Conservation (phyloP, 1,284 basidiomycete genomes). For the Boletus sp. region DNA sequence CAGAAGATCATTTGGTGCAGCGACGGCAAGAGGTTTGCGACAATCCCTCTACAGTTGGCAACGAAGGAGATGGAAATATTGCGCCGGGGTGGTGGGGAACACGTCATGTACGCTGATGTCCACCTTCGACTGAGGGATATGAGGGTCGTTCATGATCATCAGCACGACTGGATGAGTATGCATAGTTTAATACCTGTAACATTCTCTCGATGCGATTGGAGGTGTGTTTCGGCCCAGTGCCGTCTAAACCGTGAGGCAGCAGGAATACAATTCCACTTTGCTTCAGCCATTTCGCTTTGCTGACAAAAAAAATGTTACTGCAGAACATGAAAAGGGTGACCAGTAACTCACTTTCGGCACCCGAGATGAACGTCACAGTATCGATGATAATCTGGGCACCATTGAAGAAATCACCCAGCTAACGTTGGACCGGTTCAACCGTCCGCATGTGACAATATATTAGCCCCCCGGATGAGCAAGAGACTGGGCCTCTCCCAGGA, state of each 20-base stretch:
- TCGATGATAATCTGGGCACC: constrained; percentile 88
- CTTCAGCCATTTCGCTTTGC: constrained; percentile 85
- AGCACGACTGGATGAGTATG: background rate
- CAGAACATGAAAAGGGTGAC: background rate
- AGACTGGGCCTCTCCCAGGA: constrained; percentile 82
- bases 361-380: constrained; percentile 67
- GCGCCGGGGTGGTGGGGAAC: no score
- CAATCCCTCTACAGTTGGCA: no score
- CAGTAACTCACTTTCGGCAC: constrained; percentile 66
- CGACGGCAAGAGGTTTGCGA: no score
- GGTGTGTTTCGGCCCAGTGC: constrained; percentile 89
- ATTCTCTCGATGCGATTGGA: constrained; percentile 83
- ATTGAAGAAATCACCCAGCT: constrained; percentile 93
- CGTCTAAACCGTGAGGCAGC: constrained; percentile 84
- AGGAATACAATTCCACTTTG: constrained; percentile 87
- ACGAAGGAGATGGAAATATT: no score
- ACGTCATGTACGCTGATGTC: no score
- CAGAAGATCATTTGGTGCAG: no score
- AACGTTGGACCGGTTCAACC: background rate
- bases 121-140: no score
- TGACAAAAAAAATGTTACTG: background rate
- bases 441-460: constrained; percentile 41
- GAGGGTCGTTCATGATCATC: no score
- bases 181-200: constrained; percentile 58
- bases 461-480: constrained; percentile 88